phyloP scores from a whole-genome alignment of 371 early-diverging fungal species.

The Saksenaea oblongispora region DNA sequence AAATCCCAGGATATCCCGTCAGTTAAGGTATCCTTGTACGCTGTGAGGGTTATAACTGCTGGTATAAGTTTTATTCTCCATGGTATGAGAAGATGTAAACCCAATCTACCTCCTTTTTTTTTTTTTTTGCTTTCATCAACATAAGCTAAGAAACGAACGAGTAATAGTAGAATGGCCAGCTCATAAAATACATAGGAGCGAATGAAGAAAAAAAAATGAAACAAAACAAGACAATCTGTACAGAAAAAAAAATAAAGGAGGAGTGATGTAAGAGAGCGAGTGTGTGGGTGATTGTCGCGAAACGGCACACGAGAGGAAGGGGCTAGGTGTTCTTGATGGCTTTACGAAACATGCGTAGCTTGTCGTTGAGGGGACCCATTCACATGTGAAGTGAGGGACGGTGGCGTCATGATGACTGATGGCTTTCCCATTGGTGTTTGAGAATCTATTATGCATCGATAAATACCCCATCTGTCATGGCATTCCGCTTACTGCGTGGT shows the following conservation, averaged over 20 bases:
- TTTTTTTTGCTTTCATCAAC: background rate
- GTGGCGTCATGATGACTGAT: background rate
- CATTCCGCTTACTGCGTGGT: background rate
- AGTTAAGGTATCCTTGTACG: no score
- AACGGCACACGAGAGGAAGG: background rate
- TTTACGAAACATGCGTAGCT: background rate
- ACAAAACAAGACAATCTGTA: background rate
- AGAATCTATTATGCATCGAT: background rate
- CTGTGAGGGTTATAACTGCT: no score
- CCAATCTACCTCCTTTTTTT: background rate
- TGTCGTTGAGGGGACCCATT: constrained; percentile 1
- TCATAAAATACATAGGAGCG: constrained; percentile 1
- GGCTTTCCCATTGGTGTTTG: background rate
- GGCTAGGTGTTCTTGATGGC: background rate
- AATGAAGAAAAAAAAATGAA: background rate
- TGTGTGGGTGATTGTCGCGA: background rate
- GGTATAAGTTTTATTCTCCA: no score
- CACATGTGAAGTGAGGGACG: background rate
- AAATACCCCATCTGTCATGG: background rate
- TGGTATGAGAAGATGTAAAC: no score
- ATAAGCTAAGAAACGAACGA: background rate
- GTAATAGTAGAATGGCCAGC: background rate
- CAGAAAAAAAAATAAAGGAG: background rate
- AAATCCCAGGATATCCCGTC: no score
- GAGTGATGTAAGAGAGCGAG: background rate